Conservation (phyloP, 164 flowering plant species). For the Aristolochia californica region DNA sequence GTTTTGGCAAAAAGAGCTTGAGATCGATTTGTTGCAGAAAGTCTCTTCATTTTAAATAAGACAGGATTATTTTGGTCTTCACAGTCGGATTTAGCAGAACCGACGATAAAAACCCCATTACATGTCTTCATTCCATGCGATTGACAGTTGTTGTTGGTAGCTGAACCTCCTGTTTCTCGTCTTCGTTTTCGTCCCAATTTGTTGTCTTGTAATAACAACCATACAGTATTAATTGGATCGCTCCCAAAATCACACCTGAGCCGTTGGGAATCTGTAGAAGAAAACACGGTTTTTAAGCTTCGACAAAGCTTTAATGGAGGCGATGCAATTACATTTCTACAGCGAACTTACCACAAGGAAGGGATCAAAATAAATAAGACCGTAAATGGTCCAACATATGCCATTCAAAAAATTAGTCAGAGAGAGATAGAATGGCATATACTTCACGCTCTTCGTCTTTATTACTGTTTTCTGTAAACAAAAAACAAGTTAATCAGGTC, state of each 20-base stretch:
- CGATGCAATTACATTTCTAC: no score
- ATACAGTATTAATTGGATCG: constrained; percentile 6
- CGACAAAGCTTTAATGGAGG: no score
- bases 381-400: constrained; percentile 40
- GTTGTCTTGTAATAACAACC: constrained; percentile 7
- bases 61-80: no score
- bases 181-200: background rate
- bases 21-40: no score
- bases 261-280: constrained; percentile 15
- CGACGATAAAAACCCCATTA: no score
- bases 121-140: no score
- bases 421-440: constrained; percentile 53
- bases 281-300: no score
- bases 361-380: constrained; percentile 43
- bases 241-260: constrained; percentile 2
- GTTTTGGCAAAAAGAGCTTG: no score
- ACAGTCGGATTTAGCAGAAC: no score
- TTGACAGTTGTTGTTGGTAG: background rate
- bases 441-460: constrained; percentile 60
- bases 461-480: constrained; percentile 44
- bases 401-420: constrained; percentile 39
- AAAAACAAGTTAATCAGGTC: background rate
- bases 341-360: constrained; percentile 42
- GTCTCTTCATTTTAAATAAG: no score
- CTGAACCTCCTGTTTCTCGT: constrained; percentile 3